Conservation (phyloP, 2,329 filamentous ascomycete species). For the Hypomyces perniciosus region DNA sequence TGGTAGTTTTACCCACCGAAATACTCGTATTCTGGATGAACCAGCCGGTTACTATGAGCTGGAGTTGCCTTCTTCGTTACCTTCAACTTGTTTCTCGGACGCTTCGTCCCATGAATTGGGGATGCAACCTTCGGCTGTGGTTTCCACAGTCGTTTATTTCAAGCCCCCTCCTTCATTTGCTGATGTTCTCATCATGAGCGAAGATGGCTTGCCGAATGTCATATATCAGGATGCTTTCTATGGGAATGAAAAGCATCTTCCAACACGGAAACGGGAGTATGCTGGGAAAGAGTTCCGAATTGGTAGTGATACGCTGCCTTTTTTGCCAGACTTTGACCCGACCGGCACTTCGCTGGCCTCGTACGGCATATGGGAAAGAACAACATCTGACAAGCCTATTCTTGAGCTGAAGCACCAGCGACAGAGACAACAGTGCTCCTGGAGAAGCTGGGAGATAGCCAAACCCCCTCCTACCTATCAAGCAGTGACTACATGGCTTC, state of each 20-base stretch:
- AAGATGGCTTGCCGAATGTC: constrained; percentile 48
- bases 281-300: constrained; percentile 81
- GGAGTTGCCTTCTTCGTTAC: background rate
- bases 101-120: background rate
- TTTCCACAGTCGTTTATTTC: constrained; percentile 20
- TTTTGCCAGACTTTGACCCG: constrained; percentile 71
- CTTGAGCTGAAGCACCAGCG: constrained; percentile 45
- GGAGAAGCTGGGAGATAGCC: constrained; percentile 67
- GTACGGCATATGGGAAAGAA: constrained; percentile 45
- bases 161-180: constrained; percentile 21
- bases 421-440: constrained; percentile 47
- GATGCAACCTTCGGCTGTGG: background rate
- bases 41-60: background rate
- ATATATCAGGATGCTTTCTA: constrained; percentile 86
- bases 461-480: constrained; percentile 60
- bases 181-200: constrained; percentile 20
- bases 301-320: constrained; percentile 68
- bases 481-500: constrained; percentile 65
- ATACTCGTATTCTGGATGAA: background rate
- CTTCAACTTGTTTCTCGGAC: background rate
- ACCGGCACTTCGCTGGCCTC: constrained; percentile 49
- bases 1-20: background rate
- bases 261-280: constrained; percentile 71
- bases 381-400: constrained; percentile 43
- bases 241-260: constrained; percentile 76